A percentile compares a stretch with the other conserved stretches of the same genome.
phyloP scores from a whole-genome alignment of 2,329 filamentous ascomycete species.

The Beauveria brongniartii region DNA sequence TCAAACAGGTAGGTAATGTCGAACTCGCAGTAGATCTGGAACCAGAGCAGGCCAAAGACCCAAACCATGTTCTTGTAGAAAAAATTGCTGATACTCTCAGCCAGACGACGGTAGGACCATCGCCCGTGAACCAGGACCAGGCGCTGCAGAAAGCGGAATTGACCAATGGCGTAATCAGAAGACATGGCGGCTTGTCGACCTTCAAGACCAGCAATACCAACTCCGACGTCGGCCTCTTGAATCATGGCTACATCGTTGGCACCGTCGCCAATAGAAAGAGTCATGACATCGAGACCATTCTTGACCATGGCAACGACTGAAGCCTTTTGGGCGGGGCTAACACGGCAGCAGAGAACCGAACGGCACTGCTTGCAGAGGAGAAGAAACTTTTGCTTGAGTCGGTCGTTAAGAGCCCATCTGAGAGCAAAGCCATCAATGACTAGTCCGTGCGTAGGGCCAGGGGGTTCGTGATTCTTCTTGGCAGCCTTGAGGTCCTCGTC shows the following conservation, averaged over 20 bases:
- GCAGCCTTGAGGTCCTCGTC: conserved; percentile 78
- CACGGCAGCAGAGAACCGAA: conserved; percentile 92
- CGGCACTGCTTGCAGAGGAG: conserved; percentile 95
- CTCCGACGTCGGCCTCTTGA: conserved; percentile 92
- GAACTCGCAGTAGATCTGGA: conserved; percentile 89
- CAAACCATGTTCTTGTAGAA: conserved; percentile 99
- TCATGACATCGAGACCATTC: conserved; percentile 90
- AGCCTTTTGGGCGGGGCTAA: conserved; percentile 93
- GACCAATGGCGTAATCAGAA: conserved; percentile 89
- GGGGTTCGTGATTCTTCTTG: conserved; percentile 75
- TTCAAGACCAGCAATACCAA: conserved; percentile 89
- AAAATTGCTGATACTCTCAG: conserved; percentile 94
- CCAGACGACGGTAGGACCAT: conserved; percentile 92
- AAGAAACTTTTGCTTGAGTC: conserved; percentile 83
- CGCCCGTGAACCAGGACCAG: conserved; percentile 84
- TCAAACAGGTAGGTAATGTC: conserved; percentile 97
- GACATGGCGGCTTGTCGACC: conserved; percentile 92
- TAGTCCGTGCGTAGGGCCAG: conserved; percentile 79
- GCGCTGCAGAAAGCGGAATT: conserved; percentile 82
- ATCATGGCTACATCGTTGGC: conserved; percentile 98
- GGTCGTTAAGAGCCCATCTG: conserved; percentile 75
- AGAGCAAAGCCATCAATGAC: conserved; percentile 94
- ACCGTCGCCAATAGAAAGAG: conserved; percentile 84
- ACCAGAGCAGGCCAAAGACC: conserved; percentile 97
- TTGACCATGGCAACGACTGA: conserved; percentile 97